phyloP scores from a whole-genome alignment of 768 basidiomycete species.

The Austroboletus eburneus region DNA sequence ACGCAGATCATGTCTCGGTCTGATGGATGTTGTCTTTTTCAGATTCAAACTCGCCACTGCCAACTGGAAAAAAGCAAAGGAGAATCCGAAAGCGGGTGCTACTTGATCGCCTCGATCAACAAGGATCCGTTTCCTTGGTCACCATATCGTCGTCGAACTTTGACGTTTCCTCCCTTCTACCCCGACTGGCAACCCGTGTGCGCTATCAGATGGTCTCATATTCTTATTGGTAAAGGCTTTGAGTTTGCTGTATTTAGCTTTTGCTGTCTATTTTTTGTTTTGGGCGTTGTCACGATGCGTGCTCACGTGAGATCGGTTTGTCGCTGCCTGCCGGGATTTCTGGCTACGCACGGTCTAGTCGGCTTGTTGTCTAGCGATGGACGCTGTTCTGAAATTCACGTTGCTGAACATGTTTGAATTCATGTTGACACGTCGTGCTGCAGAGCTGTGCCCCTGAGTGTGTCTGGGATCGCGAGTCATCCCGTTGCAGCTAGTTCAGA shows the following conservation, averaged over 20 bases:
- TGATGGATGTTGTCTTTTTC: conserved; percentile 5
- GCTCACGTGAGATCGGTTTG: conserved; percentile 1
- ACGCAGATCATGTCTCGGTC: background rate
- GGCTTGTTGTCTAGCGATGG: background rate
- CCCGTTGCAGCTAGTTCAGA: conserved; percentile 18
- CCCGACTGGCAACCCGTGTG: conserved; percentile 18
- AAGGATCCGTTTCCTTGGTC: conserved; percentile 4
- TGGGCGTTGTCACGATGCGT: conserved; percentile 4
- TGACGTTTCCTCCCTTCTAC: conserved; percentile 8
- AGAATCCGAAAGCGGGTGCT: conserved; percentile 48
- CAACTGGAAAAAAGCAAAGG: conserved; percentile 75
- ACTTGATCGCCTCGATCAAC: conserved; percentile 15
- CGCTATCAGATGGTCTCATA: conserved; percentile 16
- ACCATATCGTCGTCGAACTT: conserved; percentile 4
- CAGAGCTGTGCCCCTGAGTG: conserved; percentile 16
- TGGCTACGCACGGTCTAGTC: too few relatives aligned
- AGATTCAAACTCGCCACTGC: conserved; percentile 71
- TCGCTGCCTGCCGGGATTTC: background rate
- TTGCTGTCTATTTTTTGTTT: conserved; percentile 8
- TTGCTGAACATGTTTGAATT: background rate
- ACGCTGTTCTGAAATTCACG: background rate
- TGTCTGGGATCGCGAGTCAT: background rate
- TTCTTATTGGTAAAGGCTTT: conserved; percentile 33
- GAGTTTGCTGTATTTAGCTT: conserved; percentile 16
- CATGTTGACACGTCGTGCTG: too few relatives aligned